phyloP scores from a whole-genome alignment of 1,139 yeast genomes.

The Blastobotrys elegans region DNA sequence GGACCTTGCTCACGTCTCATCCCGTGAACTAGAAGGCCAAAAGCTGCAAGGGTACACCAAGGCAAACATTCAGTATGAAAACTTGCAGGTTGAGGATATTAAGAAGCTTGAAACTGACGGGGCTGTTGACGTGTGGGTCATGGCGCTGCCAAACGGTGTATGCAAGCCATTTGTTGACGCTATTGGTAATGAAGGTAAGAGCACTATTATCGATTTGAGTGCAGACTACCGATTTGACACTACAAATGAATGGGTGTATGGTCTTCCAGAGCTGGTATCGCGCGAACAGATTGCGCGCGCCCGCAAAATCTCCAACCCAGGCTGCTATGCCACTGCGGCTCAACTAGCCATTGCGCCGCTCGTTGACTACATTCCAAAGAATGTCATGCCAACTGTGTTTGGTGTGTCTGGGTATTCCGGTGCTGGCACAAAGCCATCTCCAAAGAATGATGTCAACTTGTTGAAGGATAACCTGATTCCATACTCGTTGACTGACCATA shows the following conservation, averaged over 20 bases:
- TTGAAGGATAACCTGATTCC: conserved; percentile 85
- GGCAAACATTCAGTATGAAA: conserved; percentile 71
- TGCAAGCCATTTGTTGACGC: conserved; percentile 97
- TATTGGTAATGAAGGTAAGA: conserved; percentile 47
- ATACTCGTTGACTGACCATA: conserved; percentile 91
- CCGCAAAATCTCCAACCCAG: conserved; percentile 88
- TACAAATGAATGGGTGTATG: conserved; percentile 80
- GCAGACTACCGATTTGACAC: conserved; percentile 92
- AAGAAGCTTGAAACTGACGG: conserved; percentile 66
- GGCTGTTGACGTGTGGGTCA: conserved; percentile 93
- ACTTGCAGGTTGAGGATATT: conserved; percentile 83
- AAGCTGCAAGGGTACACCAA: conserved; percentile 83
- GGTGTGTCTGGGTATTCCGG: conserved; percentile 99
- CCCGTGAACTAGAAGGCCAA: conserved; percentile 89
- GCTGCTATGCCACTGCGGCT: conserved; percentile 98
- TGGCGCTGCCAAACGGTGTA: conserved; percentile 98
- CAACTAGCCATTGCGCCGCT: conserved; percentile 91
- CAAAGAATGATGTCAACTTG: conserved; percentile 78
- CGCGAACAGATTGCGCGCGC: conserved; percentile 68
- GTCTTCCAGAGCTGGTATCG: conserved; percentile 69
- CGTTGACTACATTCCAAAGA: conserved; percentile 42
- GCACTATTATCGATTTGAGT: conserved; percentile 84
- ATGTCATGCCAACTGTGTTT: conserved; percentile 75
- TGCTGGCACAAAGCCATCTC: conserved; percentile 98
- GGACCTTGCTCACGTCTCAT: conserved; percentile 87